Conservation (phyloP, 1,139 yeast genomes). For the Suhomyces wounanorum region DNA sequence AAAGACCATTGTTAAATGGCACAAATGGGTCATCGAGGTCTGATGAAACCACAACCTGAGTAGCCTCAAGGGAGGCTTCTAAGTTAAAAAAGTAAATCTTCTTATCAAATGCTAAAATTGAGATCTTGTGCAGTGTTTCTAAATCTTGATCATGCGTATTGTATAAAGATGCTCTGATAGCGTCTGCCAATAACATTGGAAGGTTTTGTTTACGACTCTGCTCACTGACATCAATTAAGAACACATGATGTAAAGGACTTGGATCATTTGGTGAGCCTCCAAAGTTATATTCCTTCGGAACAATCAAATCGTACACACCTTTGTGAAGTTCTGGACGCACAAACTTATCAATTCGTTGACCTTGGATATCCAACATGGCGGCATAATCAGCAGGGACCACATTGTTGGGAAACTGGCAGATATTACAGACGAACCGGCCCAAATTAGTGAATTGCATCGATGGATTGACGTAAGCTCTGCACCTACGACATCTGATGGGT, state of each 20-base stretch:
- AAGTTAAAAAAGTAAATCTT: constrained; percentile 75
- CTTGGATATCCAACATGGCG: constrained; percentile 60
- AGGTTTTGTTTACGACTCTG: constrained; percentile 64
- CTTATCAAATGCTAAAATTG: constrained; percentile 77
- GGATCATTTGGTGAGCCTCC: constrained; percentile 31
- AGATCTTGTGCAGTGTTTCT: constrained; percentile 35
- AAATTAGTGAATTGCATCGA: constrained; percentile 71
- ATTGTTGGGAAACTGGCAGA: constrained; percentile 77
- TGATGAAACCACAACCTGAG: constrained; percentile 66
- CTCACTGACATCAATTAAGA: constrained; percentile 73
- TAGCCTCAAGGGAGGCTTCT: constrained; percentile 52
- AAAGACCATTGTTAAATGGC: constrained; percentile 77
- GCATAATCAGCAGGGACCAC: constrained; percentile 67
- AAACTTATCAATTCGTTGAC: constrained; percentile 61
- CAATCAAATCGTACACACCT: constrained; percentile 86
- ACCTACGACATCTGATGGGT: constrained; percentile 88
- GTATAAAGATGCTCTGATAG: constrained; percentile 63
- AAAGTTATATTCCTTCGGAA: constrained; percentile 71
- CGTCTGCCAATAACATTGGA: constrained; percentile 69
- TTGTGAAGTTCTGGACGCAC: constrained; percentile 73
- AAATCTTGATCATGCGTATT: constrained; percentile 17
- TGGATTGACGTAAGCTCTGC: constrained; percentile 89
- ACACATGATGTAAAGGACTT: constrained; percentile 65
- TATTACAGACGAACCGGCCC: constrained; percentile 75
- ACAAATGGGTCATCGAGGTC: constrained; percentile 82